Base-by-base conservation (phyloP, 768 basidiomycete genomes). In the Termitomyces titanicus region DNA sequence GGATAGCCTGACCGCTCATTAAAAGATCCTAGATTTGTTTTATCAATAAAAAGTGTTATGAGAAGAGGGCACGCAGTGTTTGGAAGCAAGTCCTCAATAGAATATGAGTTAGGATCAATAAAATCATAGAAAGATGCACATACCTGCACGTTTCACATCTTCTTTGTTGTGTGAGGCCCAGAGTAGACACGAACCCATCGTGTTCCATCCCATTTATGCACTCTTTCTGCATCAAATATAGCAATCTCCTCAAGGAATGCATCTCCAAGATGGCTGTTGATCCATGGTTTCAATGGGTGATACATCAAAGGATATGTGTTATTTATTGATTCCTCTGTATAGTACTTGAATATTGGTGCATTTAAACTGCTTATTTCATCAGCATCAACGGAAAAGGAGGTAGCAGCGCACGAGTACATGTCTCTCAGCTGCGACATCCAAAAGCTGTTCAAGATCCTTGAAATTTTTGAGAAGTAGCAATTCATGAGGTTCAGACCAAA, bases 31-130 rank as follows among this genome's bases (percentile, higher is more conserved):
- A 76, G 54, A 18, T 70, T 67, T 13, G 69, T 64, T 43, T 75
- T 75, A 53, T 77, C 73, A 8, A 74, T 68, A 77, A 0, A 76
- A n/a, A 37, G n/a, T n/a, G n/a, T n/a, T n/a, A n/a, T n/a, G n/a
- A n/a, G n/a, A n/a, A n/a, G n/a, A n/a, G n/a, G n/a, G n/a, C n/a
- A n/a, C n/a, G n/a, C n/a, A n/a, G n/a, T n/a, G n/a, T n/a, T n/a
- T n/a, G n/a, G n/a, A n/a, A n/a, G n/a, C n/a, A n/a, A n/a, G n/a
- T n/a, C n/a, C n/a, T n/a, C n/a, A n/a, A n/a, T n/a, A n/a, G n/a
- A n/a, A n/a, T n/a, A n/a, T n/a, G n/a, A n/a, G n/a, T n/a, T n/a
- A n/a, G n/a, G n/a, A n/a, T n/a, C n/a, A n/a, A n/a, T n/a, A n/a
- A n/a, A n/a, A n/a, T n/a, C n/a, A n/a, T n/a, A n/a, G n/a, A n/a